phyloP scores from a whole-genome alignment of 202 grass and related monocot species.

The Brachypodium distachyon region DNA sequence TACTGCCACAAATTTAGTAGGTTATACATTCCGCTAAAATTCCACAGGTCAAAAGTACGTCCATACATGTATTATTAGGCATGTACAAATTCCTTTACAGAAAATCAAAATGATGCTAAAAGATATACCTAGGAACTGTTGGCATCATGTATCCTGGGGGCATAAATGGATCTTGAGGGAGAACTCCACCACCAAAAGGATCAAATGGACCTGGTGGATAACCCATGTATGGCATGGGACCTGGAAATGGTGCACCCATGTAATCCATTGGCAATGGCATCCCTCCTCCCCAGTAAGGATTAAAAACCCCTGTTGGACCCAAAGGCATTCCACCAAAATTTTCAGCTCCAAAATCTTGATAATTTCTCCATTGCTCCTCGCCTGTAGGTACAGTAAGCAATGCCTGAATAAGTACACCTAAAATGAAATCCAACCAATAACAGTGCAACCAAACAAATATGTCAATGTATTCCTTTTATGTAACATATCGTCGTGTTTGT shows the following conservation, averaged over 20 bases:
- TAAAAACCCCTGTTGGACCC: slow-evolving; percentile 57
- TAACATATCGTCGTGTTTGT: no score
- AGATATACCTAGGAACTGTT: slow-evolving; percentile 64
- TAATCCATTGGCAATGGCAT: slow-evolving; percentile 83
- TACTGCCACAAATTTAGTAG: not conserved
- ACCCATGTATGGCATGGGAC: slow-evolving; percentile 77
- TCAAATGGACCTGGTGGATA: slow-evolving; percentile 73
- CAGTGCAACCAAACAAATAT: not conserved
- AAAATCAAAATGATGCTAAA: slow-evolving; percentile 14
- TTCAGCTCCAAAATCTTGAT: slow-evolving; percentile 69
- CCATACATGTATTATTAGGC: no score
- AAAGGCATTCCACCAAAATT: slow-evolving; percentile 83
- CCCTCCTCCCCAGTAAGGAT: slow-evolving; percentile 69
- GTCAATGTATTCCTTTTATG: slow-evolving; percentile 2
- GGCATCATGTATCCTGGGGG: slow-evolving; percentile 85
- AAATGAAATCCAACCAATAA: not conserved
- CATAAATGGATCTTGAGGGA: slow-evolving; percentile 90
- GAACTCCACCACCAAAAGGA: slow-evolving; percentile 55
- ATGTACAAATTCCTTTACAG: not conserved
- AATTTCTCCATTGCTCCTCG: slow-evolving; percentile 72
- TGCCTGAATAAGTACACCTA: not conserved
- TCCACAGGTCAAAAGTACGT: not conserved
- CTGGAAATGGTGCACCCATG: slow-evolving; percentile 61
- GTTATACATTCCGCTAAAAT: slow-evolving; percentile 7
- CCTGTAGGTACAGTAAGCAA: slow-evolving; percentile 34